Base-by-base conservation (phyloP, 805 yeast species). In the Pichia exigua region DNA sequence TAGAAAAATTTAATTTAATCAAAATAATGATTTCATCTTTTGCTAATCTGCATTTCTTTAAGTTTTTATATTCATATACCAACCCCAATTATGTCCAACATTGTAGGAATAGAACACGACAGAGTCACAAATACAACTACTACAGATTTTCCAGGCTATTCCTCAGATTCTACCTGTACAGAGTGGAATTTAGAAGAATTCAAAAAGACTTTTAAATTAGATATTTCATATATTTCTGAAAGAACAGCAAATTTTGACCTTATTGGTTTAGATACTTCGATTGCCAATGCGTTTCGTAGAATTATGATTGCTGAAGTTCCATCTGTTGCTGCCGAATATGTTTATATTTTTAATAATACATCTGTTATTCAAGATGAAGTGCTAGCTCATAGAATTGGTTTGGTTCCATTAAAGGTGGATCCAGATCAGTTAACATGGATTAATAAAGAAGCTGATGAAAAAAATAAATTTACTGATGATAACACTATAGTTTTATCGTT, bases 291-390 rank as follows among this genome's bases (percentile, higher is more conserved):
- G 0, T 90, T 92, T 71, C 84, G 99, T 65, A 85, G 99, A 64
- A 87, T 94, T 61, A 91, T 94, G 98, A 83, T 94, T 50, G 80
- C 97, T 1, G 99, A 94, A 67, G 96, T 94, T 42, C 99, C 99
- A 21, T 79, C 94, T 2, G 95, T 92, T 45, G 98, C 99, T 17
- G 86, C 96, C 22, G 99, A 94, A 69, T 81, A 87, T 56, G 89
- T 94, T 18, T 90, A 84, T 65, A 78, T 94, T 54, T 86, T 86
- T 73, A 92, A 89, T 76, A 94, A 94, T 70, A 94, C 99, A 1
- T 88, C 97, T 1, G 97, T 94, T 46, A 88, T 94, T 57, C 97
- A 91, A 68, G 99, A 94, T 68, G 99, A 94, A 72, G 97, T 94
- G 20, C 77, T 94, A 58, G 92, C 99, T 5, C 97, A 89, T 65